These are phyloP conservation scores for Arachis monticola DNA, from an alignment of 331 rosid species.

Conservation along the genomic window DNA sequence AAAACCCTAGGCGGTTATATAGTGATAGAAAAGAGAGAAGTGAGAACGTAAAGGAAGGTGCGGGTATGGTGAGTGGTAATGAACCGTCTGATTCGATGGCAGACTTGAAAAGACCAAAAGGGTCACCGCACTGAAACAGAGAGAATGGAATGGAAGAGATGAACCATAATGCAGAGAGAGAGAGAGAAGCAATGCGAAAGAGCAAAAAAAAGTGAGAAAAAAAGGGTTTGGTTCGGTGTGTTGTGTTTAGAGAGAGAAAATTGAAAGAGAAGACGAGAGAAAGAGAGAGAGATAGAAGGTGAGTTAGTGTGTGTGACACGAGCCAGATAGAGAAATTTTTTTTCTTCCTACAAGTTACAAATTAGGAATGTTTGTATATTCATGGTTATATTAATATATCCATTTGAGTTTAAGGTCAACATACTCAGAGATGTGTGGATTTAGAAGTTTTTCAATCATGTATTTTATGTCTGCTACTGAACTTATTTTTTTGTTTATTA, in stretches of 20 bases:
- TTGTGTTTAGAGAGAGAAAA: slow-evolving; percentile 16
- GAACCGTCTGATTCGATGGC: slow-evolving; percentile 65
- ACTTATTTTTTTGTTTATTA: too few species aligned
- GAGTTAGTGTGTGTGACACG: slow-evolving; percentile 27
- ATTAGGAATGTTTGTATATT: too few species aligned
- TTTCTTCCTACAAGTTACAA: too few species aligned
- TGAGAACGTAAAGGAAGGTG: slow-evolving; percentile 45
- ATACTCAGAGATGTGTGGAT: too few species aligned
- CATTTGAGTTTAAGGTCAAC: too few species aligned
- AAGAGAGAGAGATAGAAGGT: slow-evolving; percentile 36
- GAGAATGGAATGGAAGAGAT: slow-evolving; percentile 13
- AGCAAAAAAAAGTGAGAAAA: slow-evolving; percentile 3
- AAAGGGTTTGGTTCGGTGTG: neutral
- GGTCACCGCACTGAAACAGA: slow-evolving; percentile 48
- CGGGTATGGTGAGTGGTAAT: slow-evolving; percentile 37
- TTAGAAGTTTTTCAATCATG: too few species aligned
- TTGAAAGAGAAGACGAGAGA: slow-evolving; percentile 10
- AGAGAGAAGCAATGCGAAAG: neutral
- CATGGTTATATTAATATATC: too few species aligned
- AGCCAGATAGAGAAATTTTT: neutral
- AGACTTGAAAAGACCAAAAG: slow-evolving; percentile 68
- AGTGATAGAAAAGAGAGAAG: slow-evolving; percentile 29
- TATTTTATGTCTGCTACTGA: too few species aligned
- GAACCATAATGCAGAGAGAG: slow-evolving; percentile 36
- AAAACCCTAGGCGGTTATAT: slow-evolving; percentile 70